Conservation (phyloP, 305 asterid genomes). For the Fraxinus greggii region DNA sequence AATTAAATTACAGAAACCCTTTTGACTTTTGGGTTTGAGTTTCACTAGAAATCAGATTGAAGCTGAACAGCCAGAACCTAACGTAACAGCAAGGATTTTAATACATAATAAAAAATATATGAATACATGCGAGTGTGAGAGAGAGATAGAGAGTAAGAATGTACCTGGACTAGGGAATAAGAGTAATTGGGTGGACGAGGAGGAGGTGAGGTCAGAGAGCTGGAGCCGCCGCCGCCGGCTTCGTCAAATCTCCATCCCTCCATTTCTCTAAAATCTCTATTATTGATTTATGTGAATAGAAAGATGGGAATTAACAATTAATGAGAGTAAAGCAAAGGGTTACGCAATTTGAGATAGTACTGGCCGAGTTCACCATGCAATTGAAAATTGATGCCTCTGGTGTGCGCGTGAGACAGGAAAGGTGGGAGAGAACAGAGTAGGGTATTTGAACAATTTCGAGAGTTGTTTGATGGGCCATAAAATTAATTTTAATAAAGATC, state of each 20-base stretch:
- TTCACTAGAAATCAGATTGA: not conserved
- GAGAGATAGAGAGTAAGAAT: not conserved
- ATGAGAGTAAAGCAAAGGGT: not conserved
- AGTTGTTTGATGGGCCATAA: not conserved
- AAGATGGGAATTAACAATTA: not conserved
- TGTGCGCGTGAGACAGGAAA: not conserved
- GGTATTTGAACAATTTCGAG: slow-evolving; percentile 36
- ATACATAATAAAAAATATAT: not conserved
- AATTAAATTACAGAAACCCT: not conserved
- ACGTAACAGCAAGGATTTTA: not conserved
- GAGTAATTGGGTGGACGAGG: slow-evolving; percentile 38
- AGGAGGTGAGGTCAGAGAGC: slow-evolving; percentile 19
- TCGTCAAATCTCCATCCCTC: slow-evolving; percentile 44
- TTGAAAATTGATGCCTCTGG: not conserved
- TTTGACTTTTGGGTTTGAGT: not conserved
- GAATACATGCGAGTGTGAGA: not conserved
- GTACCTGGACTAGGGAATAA: slow-evolving; percentile 41
- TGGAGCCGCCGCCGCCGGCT: slow-evolving; percentile 31
- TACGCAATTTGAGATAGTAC: not conserved
- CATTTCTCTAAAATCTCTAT: slow-evolving; percentile 32
- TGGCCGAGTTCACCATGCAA: not conserved
- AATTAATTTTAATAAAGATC: not conserved
- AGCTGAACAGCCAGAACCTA: not conserved
- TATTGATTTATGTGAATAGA: not conserved
- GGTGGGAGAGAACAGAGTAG: not conserved